Percentiles rank a stretch among this genome's conserved stretches.
These are phyloP conservation scores for Penicillium sp. DNA, from an alignment of 2,329 filamentous ascomycete genomes.

Conservation along the genomic window DNA sequence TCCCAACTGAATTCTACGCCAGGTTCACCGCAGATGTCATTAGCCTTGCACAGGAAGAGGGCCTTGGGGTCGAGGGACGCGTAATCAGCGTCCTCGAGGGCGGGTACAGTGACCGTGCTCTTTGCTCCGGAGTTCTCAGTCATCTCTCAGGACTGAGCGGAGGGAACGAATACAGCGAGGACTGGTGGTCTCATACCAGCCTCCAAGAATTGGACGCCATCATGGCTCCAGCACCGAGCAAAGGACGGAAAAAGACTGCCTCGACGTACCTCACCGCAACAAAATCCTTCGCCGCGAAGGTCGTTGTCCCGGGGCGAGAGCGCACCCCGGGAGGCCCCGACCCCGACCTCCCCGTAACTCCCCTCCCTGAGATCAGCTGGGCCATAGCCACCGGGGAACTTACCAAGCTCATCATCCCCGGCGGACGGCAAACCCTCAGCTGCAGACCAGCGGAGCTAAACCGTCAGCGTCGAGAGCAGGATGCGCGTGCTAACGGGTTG, in stretches of 20 bases:
- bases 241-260: constrained; percentile 55
- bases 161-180: constrained; percentile 57
- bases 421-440: constrained; percentile 69
- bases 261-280: constrained; percentile 85
- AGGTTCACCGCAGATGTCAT: constrained; percentile 83
- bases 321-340: constrained; percentile 41
- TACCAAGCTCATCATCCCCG: constrained; percentile 75
- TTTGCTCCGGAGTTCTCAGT: constrained; percentile 83
- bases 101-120: constrained; percentile 88
- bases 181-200: constrained; percentile 65
- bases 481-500: constrained; percentile 45
- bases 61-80: constrained; percentile 71
- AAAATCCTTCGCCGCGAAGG: constrained; percentile 78
- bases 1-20: constrained; percentile 95
- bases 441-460: constrained; percentile 72
- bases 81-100: constrained; percentile 93
- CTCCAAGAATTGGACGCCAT: constrained; percentile 67
- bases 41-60: constrained; percentile 74
- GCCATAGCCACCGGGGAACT: constrained; percentile 77
- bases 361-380: constrained; percentile 81
- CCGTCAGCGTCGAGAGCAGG: constrained; percentile 64
- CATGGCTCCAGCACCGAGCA: constrained; percentile 44
- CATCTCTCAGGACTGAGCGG: constrained; percentile 72
- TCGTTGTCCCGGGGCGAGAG: constrained; percentile 64
- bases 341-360: constrained; percentile 50